phyloP scores from a whole-genome alignment of 257 asterid species.

The Solanum pimpinellifolium region DNA sequence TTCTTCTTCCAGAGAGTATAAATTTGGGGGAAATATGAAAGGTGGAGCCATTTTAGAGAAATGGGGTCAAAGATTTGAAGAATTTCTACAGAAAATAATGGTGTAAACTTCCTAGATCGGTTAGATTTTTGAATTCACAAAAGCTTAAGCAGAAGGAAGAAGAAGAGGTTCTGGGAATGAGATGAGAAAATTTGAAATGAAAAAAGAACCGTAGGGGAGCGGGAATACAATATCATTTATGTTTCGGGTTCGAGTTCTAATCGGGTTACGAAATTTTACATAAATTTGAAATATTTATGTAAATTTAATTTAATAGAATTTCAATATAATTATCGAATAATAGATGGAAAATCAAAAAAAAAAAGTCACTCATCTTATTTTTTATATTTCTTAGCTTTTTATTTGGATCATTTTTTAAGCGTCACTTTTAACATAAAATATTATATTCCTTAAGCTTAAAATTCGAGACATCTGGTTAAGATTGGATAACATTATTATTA shows the following conservation, averaged over 20 bases:
- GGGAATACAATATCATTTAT: neutral
- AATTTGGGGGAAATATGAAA: conserved; percentile 63
- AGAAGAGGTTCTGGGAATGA: neutral
- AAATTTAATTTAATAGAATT: no score
- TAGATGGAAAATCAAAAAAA: no score
- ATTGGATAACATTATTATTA: no score
- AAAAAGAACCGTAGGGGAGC: neutral
- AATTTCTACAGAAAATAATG: neutral
- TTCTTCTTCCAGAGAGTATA: conserved; percentile 55
- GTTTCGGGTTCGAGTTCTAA: neutral
- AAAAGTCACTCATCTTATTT: no score
- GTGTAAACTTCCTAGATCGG: neutral
- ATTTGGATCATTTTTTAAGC: fast-evolving
- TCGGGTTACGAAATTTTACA: no score
- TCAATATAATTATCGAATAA: fast-evolving
- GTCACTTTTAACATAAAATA: neutral
- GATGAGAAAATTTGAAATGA: neutral
- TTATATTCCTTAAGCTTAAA: neutral
- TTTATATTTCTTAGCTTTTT: no score
- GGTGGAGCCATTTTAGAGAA: conserved; percentile 46
- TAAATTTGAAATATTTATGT: fast-evolving
- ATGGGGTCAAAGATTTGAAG: neutral
- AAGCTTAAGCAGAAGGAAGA: neutral
- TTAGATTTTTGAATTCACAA: neutral
- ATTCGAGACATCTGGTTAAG: no score